phyloP scores from a whole-genome alignment of 257 asterid genomes.

The Rubia yunnanensis region DNA sequence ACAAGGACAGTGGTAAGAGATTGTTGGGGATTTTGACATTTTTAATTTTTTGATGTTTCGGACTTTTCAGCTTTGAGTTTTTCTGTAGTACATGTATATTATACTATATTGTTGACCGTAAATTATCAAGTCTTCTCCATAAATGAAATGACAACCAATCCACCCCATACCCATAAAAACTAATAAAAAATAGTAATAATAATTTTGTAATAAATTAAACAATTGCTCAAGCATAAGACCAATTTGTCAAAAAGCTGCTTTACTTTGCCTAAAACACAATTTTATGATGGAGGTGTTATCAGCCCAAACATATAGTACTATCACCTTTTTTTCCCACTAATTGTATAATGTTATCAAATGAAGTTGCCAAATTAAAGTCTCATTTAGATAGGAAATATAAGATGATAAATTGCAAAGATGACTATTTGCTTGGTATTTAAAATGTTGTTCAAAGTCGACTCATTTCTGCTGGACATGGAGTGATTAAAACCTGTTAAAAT shows the following conservation, averaged over 20 bases:
- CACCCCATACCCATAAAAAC: neutral
- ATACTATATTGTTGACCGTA: neutral
- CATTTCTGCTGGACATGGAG: neutral
- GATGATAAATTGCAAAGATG: no score
- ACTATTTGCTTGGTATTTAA: no score
- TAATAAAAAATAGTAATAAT: neutral
- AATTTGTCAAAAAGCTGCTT: neutral
- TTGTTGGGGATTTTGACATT: neutral
- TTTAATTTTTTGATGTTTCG: neutral
- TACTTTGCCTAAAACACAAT: neutral
- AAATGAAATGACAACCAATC: neutral
- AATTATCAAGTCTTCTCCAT: neutral
- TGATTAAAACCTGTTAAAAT: neutral
- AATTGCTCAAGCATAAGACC: neutral
- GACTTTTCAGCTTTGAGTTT: neutral
- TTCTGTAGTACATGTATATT: neutral
- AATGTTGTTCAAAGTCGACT: no score
- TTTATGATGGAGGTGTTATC: neutral
- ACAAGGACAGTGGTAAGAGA: constrained; percentile 70
- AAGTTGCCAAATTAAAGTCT: neutral
- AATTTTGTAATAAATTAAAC: neutral
- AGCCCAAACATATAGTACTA: neutral
- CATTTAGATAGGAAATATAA: neutral
- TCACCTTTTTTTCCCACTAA: neutral
- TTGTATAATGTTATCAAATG: neutral